Base-by-base conservation (phyloP, 2,329 filamentous ascomycete genomes). In the Penicillium italicum region DNA sequence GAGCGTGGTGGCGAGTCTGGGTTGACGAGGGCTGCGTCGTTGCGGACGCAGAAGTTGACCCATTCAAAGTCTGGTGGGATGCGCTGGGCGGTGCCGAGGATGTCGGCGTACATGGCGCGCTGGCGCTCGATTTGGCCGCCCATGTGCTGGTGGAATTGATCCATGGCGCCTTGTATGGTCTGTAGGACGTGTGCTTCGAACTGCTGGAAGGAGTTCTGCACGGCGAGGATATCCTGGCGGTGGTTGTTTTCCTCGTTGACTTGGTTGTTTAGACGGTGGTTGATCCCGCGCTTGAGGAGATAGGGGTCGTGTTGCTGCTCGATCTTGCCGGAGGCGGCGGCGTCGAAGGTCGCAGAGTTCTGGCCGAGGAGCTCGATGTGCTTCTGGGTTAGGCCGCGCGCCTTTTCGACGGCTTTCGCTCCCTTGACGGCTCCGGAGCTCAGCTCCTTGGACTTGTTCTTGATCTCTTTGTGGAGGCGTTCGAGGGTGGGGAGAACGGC, bases 201-300 rank as follows among this genome's bases (percentile, higher is more conserved):
- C 36, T 86, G 81, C 54, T 87, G 80, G 71, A 97, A 96, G 72
- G 90, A 90, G 76, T 88, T 87, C 76, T 99, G 94, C n/a, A 97
- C 89, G 10, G 87, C 83, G 59, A 99, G 82, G 55, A 97, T 82
- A 71, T 99, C 94, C 71, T 96, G 90, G 62, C 88, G 85, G 77
- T 95, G 93, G 79, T 92, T 95, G 81, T 99, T 99, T 79, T 99
- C 94, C 70, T 96, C 91, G 44, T 90, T 80, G 34, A 97, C 84
- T 78, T 99, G 94, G 79, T 89, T 93, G 81, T 90, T 87, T 53
- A 99, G 80, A 41, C 91, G 86, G 77, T 97, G 84, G 62, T 90
- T 77, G 55, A 97, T 86, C 57, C 90, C 89, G 31, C 93, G 86
- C 66, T 88, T 85, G 43, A 97, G 73, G 54, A 97, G 82, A 70